Conservation (phyloP, 805 yeast genomes). For the Komagataella ulmi region DNA sequence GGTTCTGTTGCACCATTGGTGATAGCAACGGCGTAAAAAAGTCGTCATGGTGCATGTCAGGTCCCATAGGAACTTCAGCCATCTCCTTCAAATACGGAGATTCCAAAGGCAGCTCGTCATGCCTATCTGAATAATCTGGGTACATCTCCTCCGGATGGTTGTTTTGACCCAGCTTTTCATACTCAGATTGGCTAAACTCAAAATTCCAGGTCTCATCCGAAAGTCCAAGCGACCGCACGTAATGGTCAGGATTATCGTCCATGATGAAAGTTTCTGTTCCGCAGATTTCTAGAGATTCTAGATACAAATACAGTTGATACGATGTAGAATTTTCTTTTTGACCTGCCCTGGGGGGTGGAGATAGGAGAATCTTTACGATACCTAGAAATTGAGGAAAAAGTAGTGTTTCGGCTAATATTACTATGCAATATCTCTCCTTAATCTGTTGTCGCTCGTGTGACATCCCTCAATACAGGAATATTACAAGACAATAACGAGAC, state of each 20-base stretch:
- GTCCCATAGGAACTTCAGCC: neutral
- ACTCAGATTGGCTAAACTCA: neutral
- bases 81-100: neutral
- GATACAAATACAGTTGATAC: neutral
- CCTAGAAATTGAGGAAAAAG: neutral
- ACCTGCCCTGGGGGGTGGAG: neutral
- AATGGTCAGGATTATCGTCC: neutral
- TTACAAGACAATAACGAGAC: neutral
- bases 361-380: neutral
- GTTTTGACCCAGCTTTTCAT: neutral
- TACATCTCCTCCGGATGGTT: neutral
- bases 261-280: too few species aligned
- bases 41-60: slow-evolving; percentile 12
- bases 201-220: neutral
- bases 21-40: slow-evolving; percentile 68
- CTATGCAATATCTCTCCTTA: neutral
- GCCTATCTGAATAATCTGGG: neutral
- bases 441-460: neutral
- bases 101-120: neutral
- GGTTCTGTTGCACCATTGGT: slow-evolving; percentile 57
- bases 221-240: neutral
- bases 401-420: neutral
- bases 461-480: neutral
- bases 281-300: neutral
- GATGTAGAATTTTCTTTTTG: neutral